Evolutionary conservation across 441 rosid species (phyloP).

Genomic region (Pelargonium citronellum): DNA sequence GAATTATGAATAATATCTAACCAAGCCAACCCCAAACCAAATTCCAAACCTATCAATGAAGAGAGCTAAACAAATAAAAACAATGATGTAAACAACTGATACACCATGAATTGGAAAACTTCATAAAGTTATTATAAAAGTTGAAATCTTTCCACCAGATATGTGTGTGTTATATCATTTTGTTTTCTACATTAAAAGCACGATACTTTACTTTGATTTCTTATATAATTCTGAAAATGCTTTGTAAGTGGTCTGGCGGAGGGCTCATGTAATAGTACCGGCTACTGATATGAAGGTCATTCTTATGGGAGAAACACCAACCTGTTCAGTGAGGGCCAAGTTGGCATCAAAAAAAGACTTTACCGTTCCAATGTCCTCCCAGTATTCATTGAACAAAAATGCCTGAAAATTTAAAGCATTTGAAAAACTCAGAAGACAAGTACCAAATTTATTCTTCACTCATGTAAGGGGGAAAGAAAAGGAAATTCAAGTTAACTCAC

Average conservation of each 20-base stretch:
- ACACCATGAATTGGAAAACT: neutral
- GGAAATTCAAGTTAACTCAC: constrained; percentile 29
- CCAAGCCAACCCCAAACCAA: too few relatives aligned
- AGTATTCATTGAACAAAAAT: constrained; percentile 68
- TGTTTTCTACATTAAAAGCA: too few relatives aligned
- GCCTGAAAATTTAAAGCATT: constrained; percentile 33
- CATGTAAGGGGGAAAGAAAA: neutral
- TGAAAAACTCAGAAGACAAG: neutral
- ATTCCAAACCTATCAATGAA: too few relatives aligned
- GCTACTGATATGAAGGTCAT: neutral
- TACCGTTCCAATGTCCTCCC: constrained; percentile 95
- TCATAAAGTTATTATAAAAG: neutral
- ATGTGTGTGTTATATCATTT: too few relatives aligned
- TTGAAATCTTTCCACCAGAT: too few relatives aligned
- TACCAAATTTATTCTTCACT: neutral
- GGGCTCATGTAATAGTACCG: neutral
- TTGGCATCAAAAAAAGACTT: constrained; percentile 81
- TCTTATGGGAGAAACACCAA: constrained; percentile 22
- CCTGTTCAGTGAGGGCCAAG: constrained; percentile 83
- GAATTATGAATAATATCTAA: too few relatives aligned
- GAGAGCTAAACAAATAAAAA: neutral
- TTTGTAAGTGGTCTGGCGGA: neutral
- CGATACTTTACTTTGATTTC: too few relatives aligned
- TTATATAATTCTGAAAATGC: neutral
- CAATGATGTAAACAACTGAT: neutral